Conservation (phyloP, 306 rosid species). For the Vigna unguiculata region DNA sequence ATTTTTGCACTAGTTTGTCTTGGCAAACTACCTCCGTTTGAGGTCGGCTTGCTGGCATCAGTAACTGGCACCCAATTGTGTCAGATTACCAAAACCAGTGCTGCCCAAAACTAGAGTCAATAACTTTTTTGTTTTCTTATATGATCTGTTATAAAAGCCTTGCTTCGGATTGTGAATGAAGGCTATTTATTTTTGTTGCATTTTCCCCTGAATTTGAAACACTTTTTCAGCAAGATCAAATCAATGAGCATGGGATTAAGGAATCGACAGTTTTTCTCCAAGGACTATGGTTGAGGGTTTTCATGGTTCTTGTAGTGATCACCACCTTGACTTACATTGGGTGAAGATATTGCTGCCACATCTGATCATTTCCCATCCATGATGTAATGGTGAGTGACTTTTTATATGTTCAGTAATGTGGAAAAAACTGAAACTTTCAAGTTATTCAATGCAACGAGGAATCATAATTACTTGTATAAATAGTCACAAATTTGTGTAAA, state of each 20-base stretch:
- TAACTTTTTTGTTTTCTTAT: neutral
- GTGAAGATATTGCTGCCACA: constrained; percentile 31
- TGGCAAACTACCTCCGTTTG: too few relatives aligned
- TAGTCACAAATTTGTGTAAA: constrained; percentile 37
- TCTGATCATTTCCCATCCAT: constrained; percentile 13
- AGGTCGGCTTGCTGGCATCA: too few relatives aligned
- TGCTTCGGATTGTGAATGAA: constrained; percentile 22
- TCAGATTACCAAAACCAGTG: too few relatives aligned
- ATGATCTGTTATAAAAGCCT: constrained; percentile 6
- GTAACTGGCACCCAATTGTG: too few relatives aligned
- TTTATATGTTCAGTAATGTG: constrained; percentile 23
- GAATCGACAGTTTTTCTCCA: neutral
- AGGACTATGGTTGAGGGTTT: constrained; percentile 38
- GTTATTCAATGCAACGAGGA: constrained; percentile 5
- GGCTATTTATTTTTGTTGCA: constrained; percentile 11
- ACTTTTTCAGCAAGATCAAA: constrained; percentile 48
- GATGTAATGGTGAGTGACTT: constrained; percentile 24
- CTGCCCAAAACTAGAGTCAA: constrained; percentile 5
- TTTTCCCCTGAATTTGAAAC: constrained; percentile 38
- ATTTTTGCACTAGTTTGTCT: too few relatives aligned
- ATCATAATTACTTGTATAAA: constrained; percentile 25
- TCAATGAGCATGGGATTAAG: constrained; percentile 47
- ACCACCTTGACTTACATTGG: constrained; percentile 12
- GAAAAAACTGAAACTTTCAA: neutral
- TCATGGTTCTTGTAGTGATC: constrained; percentile 24